phyloP scores from a whole-genome alignment of 495 filamentous ascomycete genomes.

The Geopyxis carbonaria region DNA sequence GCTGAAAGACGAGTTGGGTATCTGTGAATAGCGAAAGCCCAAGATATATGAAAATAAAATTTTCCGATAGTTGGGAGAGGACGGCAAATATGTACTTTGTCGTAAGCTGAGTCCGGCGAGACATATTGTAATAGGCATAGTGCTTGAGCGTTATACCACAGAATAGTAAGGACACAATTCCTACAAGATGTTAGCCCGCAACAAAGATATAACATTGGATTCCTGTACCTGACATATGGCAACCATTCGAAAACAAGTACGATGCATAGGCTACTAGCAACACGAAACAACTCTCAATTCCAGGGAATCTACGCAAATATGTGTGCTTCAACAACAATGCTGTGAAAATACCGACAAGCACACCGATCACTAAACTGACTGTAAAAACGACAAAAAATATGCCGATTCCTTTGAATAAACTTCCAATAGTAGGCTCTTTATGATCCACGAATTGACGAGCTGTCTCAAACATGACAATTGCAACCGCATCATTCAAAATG shows the following conservation, averaged over 20 bases:
- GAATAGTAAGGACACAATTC: conserved; percentile 91
- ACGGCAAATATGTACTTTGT: conserved; percentile 97
- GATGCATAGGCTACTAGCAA: conserved; percentile 87
- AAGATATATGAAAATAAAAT: conserved; percentile 99
- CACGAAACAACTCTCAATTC: conserved; percentile 91
- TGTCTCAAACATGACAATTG: conserved; percentile 96
- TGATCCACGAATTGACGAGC: conserved; percentile 68
- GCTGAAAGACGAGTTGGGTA: conserved; percentile 69
- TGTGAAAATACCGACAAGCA: conserved; percentile 69
- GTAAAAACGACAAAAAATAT: conserved; percentile 94
- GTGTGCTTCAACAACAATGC: conserved; percentile 86
- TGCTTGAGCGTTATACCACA: conserved; percentile 97
- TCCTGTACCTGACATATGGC: conserved; percentile 87
- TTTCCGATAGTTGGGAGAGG: conserved; percentile 86
- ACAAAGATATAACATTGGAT: too few species aligned
- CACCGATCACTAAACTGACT: conserved; percentile 74
- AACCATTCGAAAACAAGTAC: conserved; percentile 92
- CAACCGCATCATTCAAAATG: conserved; percentile 93
- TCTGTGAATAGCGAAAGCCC: conserved; percentile 89
- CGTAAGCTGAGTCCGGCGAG: conserved; percentile 84
- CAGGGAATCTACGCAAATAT: conserved; percentile 73
- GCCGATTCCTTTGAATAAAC: conserved; percentile 75
- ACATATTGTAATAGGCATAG: conserved; percentile 99
- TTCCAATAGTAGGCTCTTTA: conserved; percentile 35
- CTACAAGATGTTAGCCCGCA: conserved; percentile 33